Conservation (phyloP, 352 stramenopile species). For the Elongisporangium anandrum region DNA sequence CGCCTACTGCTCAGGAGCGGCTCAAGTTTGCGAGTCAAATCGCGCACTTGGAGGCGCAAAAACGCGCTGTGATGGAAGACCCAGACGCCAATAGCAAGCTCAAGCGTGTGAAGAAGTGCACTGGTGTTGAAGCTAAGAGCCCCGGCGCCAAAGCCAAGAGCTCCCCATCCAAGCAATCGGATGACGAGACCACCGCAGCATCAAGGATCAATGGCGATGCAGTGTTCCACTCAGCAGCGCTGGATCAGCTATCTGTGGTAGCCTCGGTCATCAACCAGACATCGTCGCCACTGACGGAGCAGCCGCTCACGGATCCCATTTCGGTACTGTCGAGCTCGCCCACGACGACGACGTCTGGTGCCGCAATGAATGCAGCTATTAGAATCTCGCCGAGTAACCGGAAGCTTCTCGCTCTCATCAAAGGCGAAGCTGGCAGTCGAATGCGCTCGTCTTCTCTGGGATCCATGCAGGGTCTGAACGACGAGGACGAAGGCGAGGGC, state of each 20-base stretch:
- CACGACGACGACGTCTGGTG: too few species aligned
- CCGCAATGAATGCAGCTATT: too few species aligned
- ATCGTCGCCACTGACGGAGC: too few species aligned
- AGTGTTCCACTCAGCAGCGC: conserved; percentile 1
- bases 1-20: conserved; percentile 36
- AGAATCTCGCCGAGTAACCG: conserved; percentile 47
- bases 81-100: conserved; percentile 56
- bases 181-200: not conserved
- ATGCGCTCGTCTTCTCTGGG: conserved; percentile 34
- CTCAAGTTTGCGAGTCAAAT: conserved; percentile 54
- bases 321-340: too few species aligned
- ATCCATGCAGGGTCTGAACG: conserved; percentile 27
- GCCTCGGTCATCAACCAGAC: too few species aligned
- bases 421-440: conserved; percentile 16
- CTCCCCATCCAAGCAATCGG: not conserved
- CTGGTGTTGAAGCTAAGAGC: conserved; percentile 5
- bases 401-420: conserved; percentile 34
- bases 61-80: conserved; percentile 60
- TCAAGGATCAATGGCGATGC: too few species aligned
- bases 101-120: conserved; percentile 58
- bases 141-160: not conserved
- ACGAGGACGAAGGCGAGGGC: not conserved
- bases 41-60: conserved; percentile 55
- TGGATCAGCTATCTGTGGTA: too few species aligned
- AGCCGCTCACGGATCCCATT: too few species aligned